Evolutionary conservation across 2,329 filamentous ascomycete species (phyloP).

Genomic region (Penicillium glabrum): DNA sequence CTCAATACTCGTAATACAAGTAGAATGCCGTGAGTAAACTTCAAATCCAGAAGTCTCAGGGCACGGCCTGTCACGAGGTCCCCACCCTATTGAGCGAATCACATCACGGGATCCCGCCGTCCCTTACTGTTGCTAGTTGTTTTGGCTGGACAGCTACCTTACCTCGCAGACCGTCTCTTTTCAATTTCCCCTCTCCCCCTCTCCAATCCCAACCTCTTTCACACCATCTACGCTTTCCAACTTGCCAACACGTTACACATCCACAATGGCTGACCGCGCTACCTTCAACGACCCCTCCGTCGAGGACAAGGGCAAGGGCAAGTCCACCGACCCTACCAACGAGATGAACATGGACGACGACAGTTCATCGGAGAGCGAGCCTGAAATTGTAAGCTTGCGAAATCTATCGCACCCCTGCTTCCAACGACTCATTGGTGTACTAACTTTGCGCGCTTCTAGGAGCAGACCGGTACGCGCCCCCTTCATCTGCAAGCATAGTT

Average conservation of each 20-base stretch:
- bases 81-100: conserved; percentile 17
- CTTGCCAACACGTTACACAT: conserved; percentile 2
- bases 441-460: conserved; percentile 12
- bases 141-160: conserved; percentile 24
- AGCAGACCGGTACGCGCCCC: conserved; percentile 23
- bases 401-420: not conserved
- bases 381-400: conserved; percentile 35
- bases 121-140: conserved; percentile 24
- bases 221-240: not conserved
- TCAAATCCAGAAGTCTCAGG: conserved; percentile 8
- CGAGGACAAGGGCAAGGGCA: conserved; percentile 77
- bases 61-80: conserved; percentile 18
- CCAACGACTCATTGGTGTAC: not conserved
- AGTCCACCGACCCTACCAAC: conserved; percentile 59
- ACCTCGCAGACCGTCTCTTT: conserved; percentile 26
- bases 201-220: conserved; percentile 16
- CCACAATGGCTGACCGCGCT: conserved; percentile 39
- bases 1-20: too few species aligned
- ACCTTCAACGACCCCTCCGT: conserved; percentile 45
- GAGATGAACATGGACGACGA: conserved; percentile 74
- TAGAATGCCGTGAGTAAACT: not conserved
- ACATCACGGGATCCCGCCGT: conserved; percentile 13
- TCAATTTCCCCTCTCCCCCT: conserved; percentile 6
- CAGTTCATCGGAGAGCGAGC: conserved; percentile 61
- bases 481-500: not conserved